These are phyloP conservation scores for Backusella tarrabulga DNA, from an alignment of 192 early-diverging fungal genomes.

Conservation along the genomic window DNA sequence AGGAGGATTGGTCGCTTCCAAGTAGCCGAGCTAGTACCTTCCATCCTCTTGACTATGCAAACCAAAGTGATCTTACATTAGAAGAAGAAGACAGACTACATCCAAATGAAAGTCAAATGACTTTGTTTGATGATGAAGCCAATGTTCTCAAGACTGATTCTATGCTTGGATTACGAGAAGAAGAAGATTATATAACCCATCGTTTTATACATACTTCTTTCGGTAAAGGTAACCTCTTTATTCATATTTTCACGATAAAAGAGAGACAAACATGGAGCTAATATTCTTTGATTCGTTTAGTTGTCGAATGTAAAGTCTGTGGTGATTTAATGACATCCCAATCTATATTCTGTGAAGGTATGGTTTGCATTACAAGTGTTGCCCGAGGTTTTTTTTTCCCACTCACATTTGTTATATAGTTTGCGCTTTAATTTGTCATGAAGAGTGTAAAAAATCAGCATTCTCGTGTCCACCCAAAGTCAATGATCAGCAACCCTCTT, in stretches of 20 bases:
- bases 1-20: neutral
- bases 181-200: slow-evolving; percentile 38
- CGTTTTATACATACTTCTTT: slow-evolving; percentile 58
- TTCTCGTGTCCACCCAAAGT: slow-evolving; percentile 36
- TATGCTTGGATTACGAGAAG: neutral
- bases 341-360: slow-evolving; percentile 56
- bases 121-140: slow-evolving; percentile 18
- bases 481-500: slow-evolving; percentile 37
- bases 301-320: slow-evolving; percentile 52
- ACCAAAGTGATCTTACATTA: slow-evolving; percentile 1
- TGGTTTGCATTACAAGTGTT: neutral
- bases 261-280: neutral
- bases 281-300: slow-evolving; percentile 21
- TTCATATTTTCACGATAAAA: neutral
- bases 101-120: neutral
- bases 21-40: neutral
- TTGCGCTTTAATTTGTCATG: slow-evolving; percentile 38
- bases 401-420: slow-evolving; percentile 16
- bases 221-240: slow-evolving; percentile 45
- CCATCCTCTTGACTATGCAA: slow-evolving; percentile 8
- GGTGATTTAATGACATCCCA: slow-evolving; percentile 43
- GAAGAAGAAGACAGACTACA: neutral
- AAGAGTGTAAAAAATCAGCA: slow-evolving; percentile 34
- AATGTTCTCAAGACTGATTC: slow-evolving; percentile 28
- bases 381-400: neutral